Evolutionary conservation across 1,139 yeast genomes (phyloP).

Genomic region (Magnusiomyces fungicola): DNA sequence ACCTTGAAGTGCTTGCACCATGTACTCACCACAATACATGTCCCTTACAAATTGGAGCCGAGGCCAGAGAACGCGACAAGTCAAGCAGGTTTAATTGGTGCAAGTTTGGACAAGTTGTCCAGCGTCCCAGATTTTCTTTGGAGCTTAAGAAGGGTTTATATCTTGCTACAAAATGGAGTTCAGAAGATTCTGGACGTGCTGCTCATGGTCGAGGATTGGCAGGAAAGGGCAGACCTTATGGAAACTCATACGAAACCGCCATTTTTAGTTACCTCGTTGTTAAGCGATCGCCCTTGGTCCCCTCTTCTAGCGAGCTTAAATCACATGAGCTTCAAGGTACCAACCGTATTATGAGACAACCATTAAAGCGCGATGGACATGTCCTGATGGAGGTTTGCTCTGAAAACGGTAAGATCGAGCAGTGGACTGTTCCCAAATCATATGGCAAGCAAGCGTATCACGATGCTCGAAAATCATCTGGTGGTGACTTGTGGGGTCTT

Average conservation of each 20-base stretch:
- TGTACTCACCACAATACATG: conserved; percentile 85
- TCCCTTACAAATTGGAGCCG: conserved; percentile 76
- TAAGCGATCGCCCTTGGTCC: conserved; percentile 41
- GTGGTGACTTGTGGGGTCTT: conserved; percentile 89
- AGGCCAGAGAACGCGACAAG: conserved; percentile 53
- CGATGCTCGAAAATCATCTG: conserved; percentile 76
- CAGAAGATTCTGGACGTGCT: conserved; percentile 35
- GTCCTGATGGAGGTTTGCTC: conserved; percentile 68
- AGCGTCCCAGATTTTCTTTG: conserved; percentile 67
- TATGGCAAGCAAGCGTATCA: conserved; percentile 69
- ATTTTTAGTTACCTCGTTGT: conserved; percentile 71
- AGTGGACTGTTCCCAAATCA: conserved; percentile 82
- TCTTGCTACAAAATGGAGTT: conserved; percentile 68
- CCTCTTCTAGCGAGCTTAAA: not conserved
- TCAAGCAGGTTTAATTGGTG: conserved; percentile 60
- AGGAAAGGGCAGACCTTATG: conserved; percentile 72
- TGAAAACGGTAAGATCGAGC: conserved; percentile 69
- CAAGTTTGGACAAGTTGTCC: conserved; percentile 62
- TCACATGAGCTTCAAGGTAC: conserved; percentile 33
- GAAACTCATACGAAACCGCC: conserved; percentile 65
- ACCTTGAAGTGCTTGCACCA: conserved; percentile 60
- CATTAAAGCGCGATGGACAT: conserved; percentile 75
- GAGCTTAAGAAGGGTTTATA: conserved; percentile 79
- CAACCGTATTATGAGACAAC: conserved; percentile 56
- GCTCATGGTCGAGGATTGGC: conserved; percentile 38